Evolutionary conservation across 768 basidiomycete genomes (phyloP).

Genomic region (Podaxis sp.): DNA sequence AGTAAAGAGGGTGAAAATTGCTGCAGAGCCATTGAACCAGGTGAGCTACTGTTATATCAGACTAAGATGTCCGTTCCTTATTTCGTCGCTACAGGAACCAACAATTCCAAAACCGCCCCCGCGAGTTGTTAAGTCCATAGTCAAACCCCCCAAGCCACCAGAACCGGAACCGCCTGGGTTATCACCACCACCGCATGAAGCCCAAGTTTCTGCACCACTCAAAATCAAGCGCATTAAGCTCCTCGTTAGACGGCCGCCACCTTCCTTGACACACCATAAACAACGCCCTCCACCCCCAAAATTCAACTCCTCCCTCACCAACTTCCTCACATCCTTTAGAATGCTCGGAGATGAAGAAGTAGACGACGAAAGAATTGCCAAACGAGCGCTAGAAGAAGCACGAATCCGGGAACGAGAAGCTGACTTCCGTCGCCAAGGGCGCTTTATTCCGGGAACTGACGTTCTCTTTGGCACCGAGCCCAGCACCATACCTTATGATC

Average conservation of each 20-base stretch:
- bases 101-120: not conserved
- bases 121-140: not conserved
- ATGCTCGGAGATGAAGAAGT: slow-evolving; percentile 50
- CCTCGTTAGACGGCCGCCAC: slow-evolving; percentile 64
- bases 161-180: slow-evolving; percentile 12
- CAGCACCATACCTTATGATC: slow-evolving; percentile 21
- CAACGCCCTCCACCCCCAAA: slow-evolving; percentile 60
- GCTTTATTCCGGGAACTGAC: slow-evolving; percentile 39
- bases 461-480: slow-evolving; percentile 28
- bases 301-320: slow-evolving; percentile 51
- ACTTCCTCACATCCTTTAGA: slow-evolving; percentile 63
- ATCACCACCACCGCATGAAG: slow-evolving; percentile 1
- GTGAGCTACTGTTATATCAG: not conserved
- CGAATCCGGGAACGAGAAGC: slow-evolving; percentile 32
- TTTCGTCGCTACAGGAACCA: not conserved
- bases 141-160: slow-evolving; percentile 1
- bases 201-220: slow-evolving; percentile 19
- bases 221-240: slow-evolving; percentile 64
- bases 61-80: not conserved
- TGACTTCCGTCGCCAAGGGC: slow-evolving; percentile 33
- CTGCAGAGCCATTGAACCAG: not conserved
- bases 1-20: slow-evolving; percentile 4
- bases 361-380: slow-evolving; percentile 28
- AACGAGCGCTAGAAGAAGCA: slow-evolving; percentile 29
- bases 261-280: slow-evolving; percentile 57